Evolutionary conservation across 2,329 filamentous ascomycete genomes (phyloP).

Genomic region (Teratosphaeria zuluensis): DNA sequence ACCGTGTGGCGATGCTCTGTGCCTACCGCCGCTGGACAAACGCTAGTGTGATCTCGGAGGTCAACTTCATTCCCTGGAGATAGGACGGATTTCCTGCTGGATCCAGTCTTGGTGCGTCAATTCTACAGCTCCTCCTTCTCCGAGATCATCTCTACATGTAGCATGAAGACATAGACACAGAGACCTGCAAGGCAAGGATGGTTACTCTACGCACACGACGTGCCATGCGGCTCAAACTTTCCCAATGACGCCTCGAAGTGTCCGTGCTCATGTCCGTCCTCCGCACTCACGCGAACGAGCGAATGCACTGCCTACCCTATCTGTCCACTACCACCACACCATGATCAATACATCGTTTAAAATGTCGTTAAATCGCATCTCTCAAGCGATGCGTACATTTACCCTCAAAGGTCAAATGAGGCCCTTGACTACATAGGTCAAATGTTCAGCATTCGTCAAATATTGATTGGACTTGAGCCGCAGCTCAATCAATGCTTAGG

Average conservation of each 20-base stretch:
- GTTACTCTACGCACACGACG: background rate
- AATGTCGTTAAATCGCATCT: too few species aligned
- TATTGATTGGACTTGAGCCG: too few species aligned
- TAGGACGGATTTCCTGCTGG: background rate
- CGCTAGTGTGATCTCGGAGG: background rate
- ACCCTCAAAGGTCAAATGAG: too few species aligned
- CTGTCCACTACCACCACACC: too few species aligned
- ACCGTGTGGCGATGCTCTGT: background rate
- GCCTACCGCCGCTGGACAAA: background rate
- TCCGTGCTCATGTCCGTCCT: background rate
- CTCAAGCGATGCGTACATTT: too few species aligned
- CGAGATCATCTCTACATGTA: background rate
- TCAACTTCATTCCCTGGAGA: background rate
- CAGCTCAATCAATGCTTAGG: too few species aligned
- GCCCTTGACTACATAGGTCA: too few species aligned
- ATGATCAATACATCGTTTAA: too few species aligned
- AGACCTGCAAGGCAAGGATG: background rate
- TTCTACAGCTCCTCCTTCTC: background rate
- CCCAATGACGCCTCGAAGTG: background rate
- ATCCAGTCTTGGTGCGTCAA: background rate
- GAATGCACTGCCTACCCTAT: too few species aligned
- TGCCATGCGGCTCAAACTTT: background rate
- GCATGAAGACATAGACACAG: background rate
- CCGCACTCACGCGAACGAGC: background rate
- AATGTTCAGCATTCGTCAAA: too few species aligned